Evolutionary conservation across 306 rosid species (phyloP), one percentile per base, ranked within the genome.

Genomic region (Oemleria cerasiformis): DNA sequence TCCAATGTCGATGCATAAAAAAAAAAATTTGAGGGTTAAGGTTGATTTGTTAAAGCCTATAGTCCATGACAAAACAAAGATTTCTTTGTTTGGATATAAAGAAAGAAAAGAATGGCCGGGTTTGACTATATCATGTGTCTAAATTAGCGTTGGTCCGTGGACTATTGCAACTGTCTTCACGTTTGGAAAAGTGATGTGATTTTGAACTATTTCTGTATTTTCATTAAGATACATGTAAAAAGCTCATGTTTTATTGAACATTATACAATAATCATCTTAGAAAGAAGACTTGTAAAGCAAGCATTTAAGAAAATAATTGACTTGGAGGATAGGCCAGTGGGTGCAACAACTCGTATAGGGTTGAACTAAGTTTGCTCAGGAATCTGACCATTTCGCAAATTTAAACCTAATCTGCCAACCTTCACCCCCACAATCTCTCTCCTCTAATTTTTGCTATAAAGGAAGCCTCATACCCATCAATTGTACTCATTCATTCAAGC

Each of bases 291-390:
- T 87, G 43, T 10, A 67, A 79, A 81, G 68, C 75, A 93, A 89
- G 94, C 83, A 78, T 65, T 74, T 7, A 43, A 54, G 77, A 82
- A 30, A 68, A 68, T 59, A 39, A 80, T 80, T 56, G 47, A 57
- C 50, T 42, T 75, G 60, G 49, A 78, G 9, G 8, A 78, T 78
- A 75, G 85, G 65, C 79, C 74, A 89, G 96, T 90, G 84, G 99
- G 96, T 91, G 92, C 81, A 95, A 91, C 99, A 84, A 91, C 97
- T 87, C 44, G 53, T 60, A 57, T 51, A 47, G 79, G 71, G 85
- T 82, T 87, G 96, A 86, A 83, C 87, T 48, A 82, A 73, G 87
- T 76, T 84, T 71, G 49, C 66, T 51, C 79, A n/a, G 60, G 75
- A 23, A 16, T 62, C 75, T 85, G 82, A 83, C 83, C 77, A 53